Percentiles rank a stretch among this genome's conserved stretches.
phyloP scores from a whole-genome alignment of 2,329 filamentous ascomycete species.

The Cladophialophora chaetospira region DNA sequence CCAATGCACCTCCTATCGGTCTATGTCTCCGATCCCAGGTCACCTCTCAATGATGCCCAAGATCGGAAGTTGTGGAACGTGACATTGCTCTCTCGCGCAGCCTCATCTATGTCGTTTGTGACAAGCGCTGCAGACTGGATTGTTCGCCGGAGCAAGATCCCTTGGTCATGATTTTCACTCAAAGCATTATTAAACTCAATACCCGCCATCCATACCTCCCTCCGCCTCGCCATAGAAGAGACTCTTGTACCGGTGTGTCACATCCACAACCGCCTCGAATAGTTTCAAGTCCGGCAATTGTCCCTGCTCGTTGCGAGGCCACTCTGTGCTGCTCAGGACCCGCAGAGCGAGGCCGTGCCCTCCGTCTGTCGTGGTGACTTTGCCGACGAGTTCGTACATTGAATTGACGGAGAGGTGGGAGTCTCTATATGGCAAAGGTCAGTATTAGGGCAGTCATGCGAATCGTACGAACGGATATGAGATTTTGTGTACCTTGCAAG shows the following conservation, averaged over 20 bases:
- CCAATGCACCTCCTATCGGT: too few species aligned
- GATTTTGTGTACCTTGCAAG: slow-evolving; percentile 58
- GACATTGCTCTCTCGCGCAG: too few species aligned
- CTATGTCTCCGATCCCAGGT: too few species aligned
- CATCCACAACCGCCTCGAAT: slow-evolving; percentile 78
- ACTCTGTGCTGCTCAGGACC: slow-evolving; percentile 46
- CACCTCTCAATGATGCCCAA: too few species aligned
- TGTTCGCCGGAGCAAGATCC: too few species aligned
- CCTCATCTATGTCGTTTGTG: too few species aligned
- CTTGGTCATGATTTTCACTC: too few species aligned
- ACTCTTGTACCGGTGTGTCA: slow-evolving; percentile 75
- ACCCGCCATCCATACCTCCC: slow-evolving; percentile 21
- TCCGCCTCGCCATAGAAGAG: slow-evolving; percentile 70
- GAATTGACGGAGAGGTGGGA: slow-evolving; percentile 48
- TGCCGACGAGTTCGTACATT: slow-evolving; percentile 50
- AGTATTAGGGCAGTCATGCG: neutral
- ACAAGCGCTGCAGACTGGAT: too few species aligned
- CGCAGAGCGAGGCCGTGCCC: slow-evolving; percentile 46
- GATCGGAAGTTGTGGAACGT: too few species aligned
- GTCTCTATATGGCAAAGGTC: slow-evolving; percentile 32
- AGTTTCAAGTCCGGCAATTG: slow-evolving; percentile 67
- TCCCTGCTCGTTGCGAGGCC: slow-evolving; percentile 35
- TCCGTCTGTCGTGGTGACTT: slow-evolving; percentile 46
- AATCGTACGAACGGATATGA: neutral
- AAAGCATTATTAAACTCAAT: slow-evolving; percentile 14